A percentile compares a stretch with the other conserved stretches of the same genome.
phyloP scores from a whole-genome alignment of 208 protist genomes.

The Wallacemonas sp. region DNA sequence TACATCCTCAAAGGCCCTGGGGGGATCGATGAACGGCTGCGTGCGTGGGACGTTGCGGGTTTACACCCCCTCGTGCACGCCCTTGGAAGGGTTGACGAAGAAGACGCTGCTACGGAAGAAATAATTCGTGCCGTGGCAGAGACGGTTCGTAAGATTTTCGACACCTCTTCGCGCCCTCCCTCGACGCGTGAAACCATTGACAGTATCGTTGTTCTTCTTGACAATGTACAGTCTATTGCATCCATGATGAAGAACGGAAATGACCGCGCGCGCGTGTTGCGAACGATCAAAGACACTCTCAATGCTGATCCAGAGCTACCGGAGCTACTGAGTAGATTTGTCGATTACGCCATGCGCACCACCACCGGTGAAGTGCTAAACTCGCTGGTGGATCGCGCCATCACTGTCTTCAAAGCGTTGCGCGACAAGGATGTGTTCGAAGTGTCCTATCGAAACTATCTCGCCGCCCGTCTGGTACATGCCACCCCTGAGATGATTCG shows the following conservation, averaged over 20 bases:
- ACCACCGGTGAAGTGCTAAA: slow-evolving; percentile 19
- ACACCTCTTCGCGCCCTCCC: neutral
- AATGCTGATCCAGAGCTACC: slow-evolving; percentile 21
- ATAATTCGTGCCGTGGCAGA: neutral
- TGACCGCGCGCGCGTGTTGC: slow-evolving; percentile 6
- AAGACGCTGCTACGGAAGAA: slow-evolving; percentile 4
- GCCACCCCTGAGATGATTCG: slow-evolving; percentile 42
- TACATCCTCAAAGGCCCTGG: slow-evolving; percentile 21
- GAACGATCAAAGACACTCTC: slow-evolving; percentile 10
- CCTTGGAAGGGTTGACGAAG: neutral
- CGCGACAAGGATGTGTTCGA: slow-evolving; percentile 73
- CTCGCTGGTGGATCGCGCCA: slow-evolving; percentile 27
- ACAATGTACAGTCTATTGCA: neutral
- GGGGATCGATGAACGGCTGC: slow-evolving; percentile 15
- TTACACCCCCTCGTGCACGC: slow-evolving; percentile 6
- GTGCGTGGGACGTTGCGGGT: slow-evolving; percentile 23
- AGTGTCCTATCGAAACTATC: slow-evolving; percentile 41
- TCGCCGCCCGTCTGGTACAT: slow-evolving; percentile 62
- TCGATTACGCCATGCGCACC: slow-evolving; percentile 46
- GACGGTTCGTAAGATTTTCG: neutral
- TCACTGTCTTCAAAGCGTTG: slow-evolving; percentile 56
- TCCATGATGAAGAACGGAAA: neutral
- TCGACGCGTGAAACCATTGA: neutral
- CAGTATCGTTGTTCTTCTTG: neutral
- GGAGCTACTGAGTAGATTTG: slow-evolving; percentile 57